These are phyloP conservation scores for Zychaea mexicana DNA, from an alignment of 371 early-diverging fungal genomes.

Conservation along the genomic window DNA sequence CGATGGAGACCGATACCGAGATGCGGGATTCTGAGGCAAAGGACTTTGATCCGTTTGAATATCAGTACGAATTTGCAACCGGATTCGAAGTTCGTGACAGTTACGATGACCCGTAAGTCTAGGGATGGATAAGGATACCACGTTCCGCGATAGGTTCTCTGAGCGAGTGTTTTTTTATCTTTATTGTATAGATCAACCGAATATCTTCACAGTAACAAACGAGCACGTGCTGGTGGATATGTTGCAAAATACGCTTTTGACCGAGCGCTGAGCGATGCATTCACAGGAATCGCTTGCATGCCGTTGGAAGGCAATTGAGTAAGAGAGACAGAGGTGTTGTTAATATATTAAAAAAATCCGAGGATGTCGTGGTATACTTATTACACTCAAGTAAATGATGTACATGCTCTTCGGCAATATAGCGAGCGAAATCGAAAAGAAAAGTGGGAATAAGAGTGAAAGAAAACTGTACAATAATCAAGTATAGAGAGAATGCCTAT, in stretches of 20 bases:
- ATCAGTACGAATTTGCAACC: constrained; percentile 52
- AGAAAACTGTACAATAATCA: too few relatives aligned
- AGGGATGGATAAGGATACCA: not conserved
- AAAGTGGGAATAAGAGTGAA: too few relatives aligned
- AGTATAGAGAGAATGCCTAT: too few relatives aligned
- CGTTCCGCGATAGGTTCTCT: too few relatives aligned
- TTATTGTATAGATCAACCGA: constrained; percentile 37
- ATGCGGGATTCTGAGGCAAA: constrained; percentile 45
- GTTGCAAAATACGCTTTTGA: constrained; percentile 54
- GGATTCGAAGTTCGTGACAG: constrained; percentile 41
- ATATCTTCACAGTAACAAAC: constrained; percentile 40
- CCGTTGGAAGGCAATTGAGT: constrained; percentile 3
- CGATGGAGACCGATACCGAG: constrained; percentile 44
- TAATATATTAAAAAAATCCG: too few relatives aligned
- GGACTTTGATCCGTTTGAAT: constrained; percentile 55
- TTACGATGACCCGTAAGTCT: constrained; percentile 58
- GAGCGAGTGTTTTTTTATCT: not conserved
- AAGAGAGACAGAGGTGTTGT: not conserved
- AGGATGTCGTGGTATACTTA: constrained; percentile 6
- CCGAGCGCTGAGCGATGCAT: constrained; percentile 59
- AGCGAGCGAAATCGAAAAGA: too few relatives aligned
- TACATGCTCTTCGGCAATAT: too few relatives aligned
- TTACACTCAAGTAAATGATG: not conserved
- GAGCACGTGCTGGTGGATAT: constrained; percentile 61
- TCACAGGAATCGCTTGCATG: constrained; percentile 45